Evolutionary conservation across 2,329 filamentous ascomycete species (phyloP).

Genomic region (Xylaria sp.): DNA sequence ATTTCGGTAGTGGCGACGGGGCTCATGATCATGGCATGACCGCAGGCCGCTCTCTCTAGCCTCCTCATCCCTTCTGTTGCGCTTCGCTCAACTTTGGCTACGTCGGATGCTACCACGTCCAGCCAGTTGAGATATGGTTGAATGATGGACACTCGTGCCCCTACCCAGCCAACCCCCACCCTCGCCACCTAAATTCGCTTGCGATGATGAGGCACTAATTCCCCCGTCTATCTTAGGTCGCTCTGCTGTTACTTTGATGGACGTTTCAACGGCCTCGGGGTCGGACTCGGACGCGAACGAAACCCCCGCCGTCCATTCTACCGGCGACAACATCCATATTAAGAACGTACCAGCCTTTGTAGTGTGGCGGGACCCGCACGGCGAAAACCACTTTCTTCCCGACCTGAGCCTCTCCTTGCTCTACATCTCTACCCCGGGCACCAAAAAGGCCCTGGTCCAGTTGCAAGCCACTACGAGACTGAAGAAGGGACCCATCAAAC

Average conservation of each 20-base stretch:
- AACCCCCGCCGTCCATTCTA: background rate
- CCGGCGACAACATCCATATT: conserved; percentile 11
- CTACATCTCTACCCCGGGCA: background rate
- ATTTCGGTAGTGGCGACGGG: conserved; percentile 24
- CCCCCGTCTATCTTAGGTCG: conserved; percentile 1
- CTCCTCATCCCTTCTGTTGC: background rate
- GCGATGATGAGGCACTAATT: conserved; percentile 8
- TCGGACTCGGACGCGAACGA: conserved; percentile 21
- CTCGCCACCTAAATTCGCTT: background rate
- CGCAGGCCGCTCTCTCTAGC: background rate
- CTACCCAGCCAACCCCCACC: background rate
- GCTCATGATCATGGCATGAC: conserved; percentile 24
- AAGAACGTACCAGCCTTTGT: conserved; percentile 23
- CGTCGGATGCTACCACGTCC: background rate
- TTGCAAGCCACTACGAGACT: conserved; percentile 22
- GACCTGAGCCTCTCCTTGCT: conserved; percentile 8
- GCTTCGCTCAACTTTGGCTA: background rate
- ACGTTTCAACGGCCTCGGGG: conserved; percentile 25
- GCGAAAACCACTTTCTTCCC: conserved; percentile 13
- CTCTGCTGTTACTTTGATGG: conserved; percentile 17
- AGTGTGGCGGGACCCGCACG: conserved; percentile 6
- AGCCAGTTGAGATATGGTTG: conserved; percentile 2
- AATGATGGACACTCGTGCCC: background rate
- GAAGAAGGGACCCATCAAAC: conserved; percentile 25
- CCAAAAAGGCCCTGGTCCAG: conserved; percentile 7